These are phyloP conservation scores for Didymella pomorum DNA, from an alignment of 2,329 filamentous ascomycete species.

Conservation along the genomic window DNA sequence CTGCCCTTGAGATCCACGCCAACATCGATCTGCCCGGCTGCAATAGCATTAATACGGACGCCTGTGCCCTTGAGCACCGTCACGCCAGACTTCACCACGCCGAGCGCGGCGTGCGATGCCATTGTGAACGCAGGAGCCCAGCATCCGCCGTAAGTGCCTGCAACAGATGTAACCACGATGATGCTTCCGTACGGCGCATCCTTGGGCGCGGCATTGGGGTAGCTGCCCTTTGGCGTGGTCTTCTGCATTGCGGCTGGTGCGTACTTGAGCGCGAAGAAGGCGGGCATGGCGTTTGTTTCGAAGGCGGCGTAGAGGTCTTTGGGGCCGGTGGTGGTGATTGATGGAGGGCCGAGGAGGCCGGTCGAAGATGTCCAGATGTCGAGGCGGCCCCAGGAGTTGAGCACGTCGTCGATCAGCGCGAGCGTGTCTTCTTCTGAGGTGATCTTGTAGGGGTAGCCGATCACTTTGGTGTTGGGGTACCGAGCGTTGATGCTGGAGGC, in stretches of 20 bases:
- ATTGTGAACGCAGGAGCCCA: slow-evolving; percentile 70
- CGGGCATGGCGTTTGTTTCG: slow-evolving; percentile 67
- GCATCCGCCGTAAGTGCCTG: slow-evolving; percentile 64
- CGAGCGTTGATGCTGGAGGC: slow-evolving; percentile 53
- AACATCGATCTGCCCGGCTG: slow-evolving; percentile 58
- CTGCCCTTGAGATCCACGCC: slow-evolving; percentile 54
- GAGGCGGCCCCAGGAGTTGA: slow-evolving; percentile 64
- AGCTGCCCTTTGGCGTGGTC: slow-evolving; percentile 62
- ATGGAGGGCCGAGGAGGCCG: slow-evolving; percentile 64
- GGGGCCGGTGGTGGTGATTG: slow-evolving; percentile 64
- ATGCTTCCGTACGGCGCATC: slow-evolving; percentile 68
- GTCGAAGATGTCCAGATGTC: slow-evolving; percentile 69
- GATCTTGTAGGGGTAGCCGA: slow-evolving; percentile 67
- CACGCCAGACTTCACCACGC: slow-evolving; percentile 67
- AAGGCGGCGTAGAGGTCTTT: slow-evolving; percentile 65
- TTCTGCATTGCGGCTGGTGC: slow-evolving; percentile 70
- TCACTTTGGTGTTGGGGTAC: slow-evolving; percentile 66
- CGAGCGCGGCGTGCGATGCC: slow-evolving; percentile 66
- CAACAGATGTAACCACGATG: slow-evolving; percentile 67
- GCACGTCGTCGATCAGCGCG: slow-evolving; percentile 67
- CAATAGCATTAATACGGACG: slow-evolving; percentile 66
- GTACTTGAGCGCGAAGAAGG: slow-evolving; percentile 72
- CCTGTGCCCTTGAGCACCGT: slow-evolving; percentile 65
- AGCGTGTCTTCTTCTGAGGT: slow-evolving; percentile 68
- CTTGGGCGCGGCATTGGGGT: slow-evolving; percentile 69